Conservation (phyloP, 2,329 filamentous ascomycete species). For the Phaeomoniella chlamydospora region DNA sequence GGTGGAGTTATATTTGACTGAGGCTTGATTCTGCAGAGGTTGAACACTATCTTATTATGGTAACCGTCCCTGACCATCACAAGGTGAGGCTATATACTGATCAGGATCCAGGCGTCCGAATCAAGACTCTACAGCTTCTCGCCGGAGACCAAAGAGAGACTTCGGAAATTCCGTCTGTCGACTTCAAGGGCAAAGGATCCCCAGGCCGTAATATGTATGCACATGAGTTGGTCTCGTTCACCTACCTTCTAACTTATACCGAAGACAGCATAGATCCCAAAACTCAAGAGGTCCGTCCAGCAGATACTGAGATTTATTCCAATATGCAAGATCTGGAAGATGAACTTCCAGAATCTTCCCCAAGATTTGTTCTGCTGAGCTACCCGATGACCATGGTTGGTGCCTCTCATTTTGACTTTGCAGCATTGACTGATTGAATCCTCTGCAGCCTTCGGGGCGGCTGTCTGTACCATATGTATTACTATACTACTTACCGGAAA, state of each 20-base stretch:
- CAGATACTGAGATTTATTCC: conserved; percentile 68
- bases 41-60: no score
- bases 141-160: conserved; percentile 70
- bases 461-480: conserved; percentile 85
- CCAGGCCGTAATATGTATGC: conserved; percentile 88
- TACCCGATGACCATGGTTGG: conserved; percentile 76
- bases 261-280: conserved; percentile 81
- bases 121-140: conserved; percentile 87
- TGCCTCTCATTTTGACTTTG: conserved; percentile 2
- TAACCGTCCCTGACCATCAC: no score
- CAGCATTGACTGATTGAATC: conserved; percentile 1
- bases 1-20: no score
- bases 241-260: conserved; percentile 13
- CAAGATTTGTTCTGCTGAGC: conserved; percentile 77
- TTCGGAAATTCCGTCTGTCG: conserved; percentile 85
- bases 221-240: neutral
- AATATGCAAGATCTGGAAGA: conserved; percentile 70
- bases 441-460: conserved; percentile 58
- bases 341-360: conserved; percentile 82
- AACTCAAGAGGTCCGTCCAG: conserved; percentile 76
- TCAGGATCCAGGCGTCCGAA: conserved; percentile 65
- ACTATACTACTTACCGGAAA: conserved; percentile 85
- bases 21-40: no score
- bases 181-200: conserved; percentile 77
- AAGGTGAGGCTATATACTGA: no score